These are phyloP conservation scores for Triangularia verruculosa DNA, from an alignment of 2,329 filamentous ascomycete genomes.

Conservation along the genomic window DNA sequence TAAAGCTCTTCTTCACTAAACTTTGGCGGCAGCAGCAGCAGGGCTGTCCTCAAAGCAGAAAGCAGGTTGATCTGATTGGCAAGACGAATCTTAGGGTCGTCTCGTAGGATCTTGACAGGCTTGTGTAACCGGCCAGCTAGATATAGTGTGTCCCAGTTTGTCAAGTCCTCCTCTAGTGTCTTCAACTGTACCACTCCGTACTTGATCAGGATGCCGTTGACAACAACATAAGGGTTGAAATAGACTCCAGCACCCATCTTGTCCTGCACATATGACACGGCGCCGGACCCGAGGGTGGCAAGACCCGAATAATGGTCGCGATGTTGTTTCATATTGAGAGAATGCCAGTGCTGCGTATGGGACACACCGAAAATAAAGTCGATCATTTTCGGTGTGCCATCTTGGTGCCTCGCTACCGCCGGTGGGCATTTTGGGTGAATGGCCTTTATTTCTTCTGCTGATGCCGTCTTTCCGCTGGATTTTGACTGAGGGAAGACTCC, in stretches of 20 bases:
- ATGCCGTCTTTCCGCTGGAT: slow-evolving; percentile 48
- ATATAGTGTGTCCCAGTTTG: slow-evolving; percentile 91
- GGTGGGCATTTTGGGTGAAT: slow-evolving; percentile 80
- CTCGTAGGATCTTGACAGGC: slow-evolving; percentile 93
- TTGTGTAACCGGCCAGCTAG: slow-evolving; percentile 96
- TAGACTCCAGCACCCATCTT: slow-evolving; percentile 90
- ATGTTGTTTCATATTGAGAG: slow-evolving; percentile 83
- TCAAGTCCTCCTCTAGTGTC: slow-evolving; percentile 81
- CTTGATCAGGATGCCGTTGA: slow-evolving; percentile 95
- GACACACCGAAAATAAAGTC: slow-evolving; percentile 97
- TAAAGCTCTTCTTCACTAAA: slow-evolving; percentile 91
- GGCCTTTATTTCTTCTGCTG: slow-evolving; percentile 56
- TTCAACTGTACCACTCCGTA: slow-evolving; percentile 96
- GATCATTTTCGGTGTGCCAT: slow-evolving; percentile 90
- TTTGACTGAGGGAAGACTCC: slow-evolving; percentile 84
- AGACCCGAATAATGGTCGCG: slow-evolving; percentile 89
- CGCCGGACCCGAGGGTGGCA: slow-evolving; percentile 76
- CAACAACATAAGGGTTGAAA: slow-evolving; percentile 92
- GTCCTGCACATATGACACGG: slow-evolving; percentile 83
- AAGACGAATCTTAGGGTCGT: slow-evolving; percentile 86
- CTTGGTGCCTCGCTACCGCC: slow-evolving; percentile 79
- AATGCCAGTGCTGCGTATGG: slow-evolving; percentile 95
- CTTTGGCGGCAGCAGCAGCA: slow-evolving; percentile 76
- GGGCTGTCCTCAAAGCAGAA: slow-evolving; percentile 83
- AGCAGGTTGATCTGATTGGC: slow-evolving; percentile 96